Percentiles rank a stretch among this genome's conserved stretches.
Evolutionary conservation across 2,329 filamentous ascomycete genomes (phyloP).

Genomic region (Fusarium clavum): DNA sequence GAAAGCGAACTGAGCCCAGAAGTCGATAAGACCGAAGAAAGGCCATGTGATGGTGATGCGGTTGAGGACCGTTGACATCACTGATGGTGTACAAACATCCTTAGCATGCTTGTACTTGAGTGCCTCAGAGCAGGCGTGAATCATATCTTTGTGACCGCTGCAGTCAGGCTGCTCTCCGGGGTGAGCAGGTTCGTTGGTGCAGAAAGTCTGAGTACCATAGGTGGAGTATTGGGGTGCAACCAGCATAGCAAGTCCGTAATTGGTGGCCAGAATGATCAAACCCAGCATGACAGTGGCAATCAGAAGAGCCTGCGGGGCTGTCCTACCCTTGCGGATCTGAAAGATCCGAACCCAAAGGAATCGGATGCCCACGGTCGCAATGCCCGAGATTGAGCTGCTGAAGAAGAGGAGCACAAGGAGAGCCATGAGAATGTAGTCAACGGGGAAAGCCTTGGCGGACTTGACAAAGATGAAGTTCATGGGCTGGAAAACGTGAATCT

Average conservation of each 20-base stretch:
- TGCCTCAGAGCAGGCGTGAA: slow-evolving; percentile 85
- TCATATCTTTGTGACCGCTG: slow-evolving; percentile 73
- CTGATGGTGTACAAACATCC: slow-evolving; percentile 88
- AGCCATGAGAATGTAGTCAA: slow-evolving; percentile 92
- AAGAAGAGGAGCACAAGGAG: slow-evolving; percentile 89
- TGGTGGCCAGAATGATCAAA: slow-evolving; percentile 88
- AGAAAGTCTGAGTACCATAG: slow-evolving; percentile 95
- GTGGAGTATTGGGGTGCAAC: slow-evolving; percentile 96
- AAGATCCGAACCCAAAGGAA: slow-evolving; percentile 97
- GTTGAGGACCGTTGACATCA: slow-evolving; percentile 94
- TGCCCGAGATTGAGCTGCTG: slow-evolving; percentile 84
- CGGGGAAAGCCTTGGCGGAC: slow-evolving; percentile 84
- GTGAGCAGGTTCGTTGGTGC: slow-evolving; percentile 74
- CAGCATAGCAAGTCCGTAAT: slow-evolving; percentile 92
- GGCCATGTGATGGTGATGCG: slow-evolving; percentile 93
- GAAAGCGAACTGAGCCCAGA: slow-evolving; percentile 97
- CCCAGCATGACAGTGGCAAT: slow-evolving; percentile 92
- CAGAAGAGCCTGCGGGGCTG: slow-evolving; percentile 89
- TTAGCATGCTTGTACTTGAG: slow-evolving; percentile 76
- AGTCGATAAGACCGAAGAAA: slow-evolving; percentile 91
- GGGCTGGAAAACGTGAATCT: slow-evolving; percentile 92
- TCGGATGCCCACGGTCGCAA: slow-evolving; percentile 89
- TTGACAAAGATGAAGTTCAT: slow-evolving; percentile 86
- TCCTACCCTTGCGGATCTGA: slow-evolving; percentile 88
- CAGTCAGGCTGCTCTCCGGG: slow-evolving; percentile 80